Evolutionary conservation across 495 filamentous ascomycete species (phyloP).

Genomic region (Penicillium herquei): DNA sequence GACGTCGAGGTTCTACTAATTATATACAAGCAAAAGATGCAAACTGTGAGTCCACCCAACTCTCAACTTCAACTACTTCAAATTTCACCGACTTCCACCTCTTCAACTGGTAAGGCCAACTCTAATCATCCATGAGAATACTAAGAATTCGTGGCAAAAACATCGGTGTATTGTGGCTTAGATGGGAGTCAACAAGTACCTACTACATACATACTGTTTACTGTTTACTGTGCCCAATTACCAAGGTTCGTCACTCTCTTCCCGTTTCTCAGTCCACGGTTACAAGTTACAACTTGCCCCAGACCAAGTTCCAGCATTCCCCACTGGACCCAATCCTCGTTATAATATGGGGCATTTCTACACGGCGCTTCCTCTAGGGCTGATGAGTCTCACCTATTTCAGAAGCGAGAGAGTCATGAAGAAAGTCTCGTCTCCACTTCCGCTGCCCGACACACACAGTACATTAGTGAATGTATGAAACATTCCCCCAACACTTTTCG

Average conservation of each 20-base stretch:
- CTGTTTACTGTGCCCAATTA: neutral
- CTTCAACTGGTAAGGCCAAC: neutral
- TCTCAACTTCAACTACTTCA: neutral
- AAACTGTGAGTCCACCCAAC: neutral
- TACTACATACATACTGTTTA: neutral
- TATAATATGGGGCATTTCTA: too few relatives aligned
- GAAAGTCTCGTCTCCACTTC: neutral
- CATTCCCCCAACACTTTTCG: neutral
- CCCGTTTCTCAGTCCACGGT: neutral
- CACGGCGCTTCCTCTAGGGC: neutral
- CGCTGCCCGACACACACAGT: neutral
- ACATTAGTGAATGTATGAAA: too few relatives aligned
- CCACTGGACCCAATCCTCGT: too few relatives aligned
- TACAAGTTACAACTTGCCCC: neutral
- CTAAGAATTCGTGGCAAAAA: neutral
- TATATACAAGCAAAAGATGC: neutral
- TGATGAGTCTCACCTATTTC: neutral
- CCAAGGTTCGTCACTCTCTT: neutral
- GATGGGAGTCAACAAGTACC: neutral
- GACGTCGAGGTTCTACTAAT: too few relatives aligned
- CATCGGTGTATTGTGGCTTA: neutral
- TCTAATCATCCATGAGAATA: neutral
- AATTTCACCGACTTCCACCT: neutral
- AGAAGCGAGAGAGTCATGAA: neutral
- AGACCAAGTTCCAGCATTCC: too few relatives aligned